These are phyloP conservation scores for Malassezia arunalokei DNA, from an alignment of 1,284 basidiomycete genomes.

Conservation along the genomic window DNA sequence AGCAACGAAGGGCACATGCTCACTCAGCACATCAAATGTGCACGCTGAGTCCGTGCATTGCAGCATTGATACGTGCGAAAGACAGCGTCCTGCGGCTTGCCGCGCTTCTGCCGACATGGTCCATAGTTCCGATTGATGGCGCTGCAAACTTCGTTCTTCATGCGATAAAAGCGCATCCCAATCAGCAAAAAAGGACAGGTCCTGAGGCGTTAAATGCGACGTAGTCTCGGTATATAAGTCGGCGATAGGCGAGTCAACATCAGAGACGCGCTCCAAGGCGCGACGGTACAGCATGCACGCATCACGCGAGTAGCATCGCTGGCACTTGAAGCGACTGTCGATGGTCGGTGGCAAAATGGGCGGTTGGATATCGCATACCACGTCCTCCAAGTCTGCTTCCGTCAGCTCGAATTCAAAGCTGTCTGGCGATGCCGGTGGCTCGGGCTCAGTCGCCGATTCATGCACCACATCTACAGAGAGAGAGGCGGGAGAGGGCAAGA, in stretches of 20 bases:
- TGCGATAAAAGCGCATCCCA: slow-evolving; percentile 80
- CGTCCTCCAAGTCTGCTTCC: not conserved
- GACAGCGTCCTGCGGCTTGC: slow-evolving; percentile 52
- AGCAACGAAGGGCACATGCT: slow-evolving; percentile 50
- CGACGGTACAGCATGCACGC: slow-evolving; percentile 88
- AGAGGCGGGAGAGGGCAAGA: not conserved
- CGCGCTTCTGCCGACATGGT: slow-evolving; percentile 70
- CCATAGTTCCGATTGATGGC: slow-evolving; percentile 84
- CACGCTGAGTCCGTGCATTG: not conserved
- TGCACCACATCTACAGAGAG: not conserved
- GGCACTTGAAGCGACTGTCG: slow-evolving; percentile 66
- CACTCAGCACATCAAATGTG: not conserved
- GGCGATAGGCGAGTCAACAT: slow-evolving; percentile 54
- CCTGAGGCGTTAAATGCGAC: slow-evolving; percentile 59
- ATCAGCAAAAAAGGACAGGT: slow-evolving; percentile 68
- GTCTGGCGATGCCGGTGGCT: not conserved
- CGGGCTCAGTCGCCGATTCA: not conserved
- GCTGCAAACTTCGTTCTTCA: slow-evolving; percentile 73
- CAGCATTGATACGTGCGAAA: slow-evolving; percentile 17
- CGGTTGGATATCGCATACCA: not conserved
- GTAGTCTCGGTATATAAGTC: slow-evolving; percentile 68
- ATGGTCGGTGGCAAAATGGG: slow-evolving; percentile 60
- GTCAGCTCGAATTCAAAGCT: slow-evolving; percentile 2
- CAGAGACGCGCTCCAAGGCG: slow-evolving; percentile 32
- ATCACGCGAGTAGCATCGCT: slow-evolving; percentile 68